Conservation (phyloP, 768 basidiomycete species). For the Daedalea quercina region DNA sequence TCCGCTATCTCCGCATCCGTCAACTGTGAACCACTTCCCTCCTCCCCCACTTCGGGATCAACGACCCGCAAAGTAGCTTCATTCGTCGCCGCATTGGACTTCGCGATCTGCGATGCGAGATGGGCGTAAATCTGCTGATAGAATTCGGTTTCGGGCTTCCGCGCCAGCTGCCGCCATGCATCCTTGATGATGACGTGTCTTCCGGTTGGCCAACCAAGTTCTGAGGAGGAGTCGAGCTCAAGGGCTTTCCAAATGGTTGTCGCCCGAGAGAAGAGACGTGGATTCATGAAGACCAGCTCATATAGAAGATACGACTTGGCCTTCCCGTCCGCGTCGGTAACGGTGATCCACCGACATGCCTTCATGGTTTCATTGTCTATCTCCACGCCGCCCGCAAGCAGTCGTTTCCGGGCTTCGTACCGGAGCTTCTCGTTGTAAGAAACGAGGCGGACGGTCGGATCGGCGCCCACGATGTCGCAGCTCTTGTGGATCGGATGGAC, state of each 20-base stretch:
- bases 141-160: slow-evolving; percentile 4
- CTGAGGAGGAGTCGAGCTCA: background rate
- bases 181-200: slow-evolving; percentile 9
- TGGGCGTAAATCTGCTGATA: background rate
- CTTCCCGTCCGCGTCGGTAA: background rate
- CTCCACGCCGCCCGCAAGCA: background rate
- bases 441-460: background rate
- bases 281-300: slow-evolving; percentile 1
- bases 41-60: too few species aligned
- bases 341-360: background rate
- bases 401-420: background rate
- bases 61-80: too few species aligned
- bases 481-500: slow-evolving; percentile 2
- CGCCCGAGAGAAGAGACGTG: slow-evolving; percentile 9
- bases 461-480: background rate
- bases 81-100: background rate
- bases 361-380: background rate
- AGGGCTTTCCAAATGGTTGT: slow-evolving; percentile 9
- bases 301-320: background rate
- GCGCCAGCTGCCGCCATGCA: slow-evolving; percentile 7
- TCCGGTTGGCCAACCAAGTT: background rate
- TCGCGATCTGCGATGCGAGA: background rate
- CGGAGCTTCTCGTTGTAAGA: background rate
- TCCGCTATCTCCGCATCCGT: too few species aligned
- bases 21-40: too few species aligned